These are phyloP conservation scores for Triticum monococcum DNA, from an alignment of 176 grass and related monocot species.

Conservation along the genomic window DNA sequence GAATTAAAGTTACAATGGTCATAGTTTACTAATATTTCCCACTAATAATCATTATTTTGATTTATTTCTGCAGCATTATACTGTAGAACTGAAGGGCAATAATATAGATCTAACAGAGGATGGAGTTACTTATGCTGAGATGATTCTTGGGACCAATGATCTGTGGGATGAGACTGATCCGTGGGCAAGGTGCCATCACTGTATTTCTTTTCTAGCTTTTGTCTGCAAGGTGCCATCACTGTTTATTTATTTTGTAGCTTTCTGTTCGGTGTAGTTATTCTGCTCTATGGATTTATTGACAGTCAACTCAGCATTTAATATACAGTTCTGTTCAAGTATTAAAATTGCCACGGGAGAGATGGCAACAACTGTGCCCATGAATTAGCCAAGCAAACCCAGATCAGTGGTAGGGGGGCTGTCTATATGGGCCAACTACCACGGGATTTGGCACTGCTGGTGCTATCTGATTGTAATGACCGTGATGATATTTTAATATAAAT, in stretches of 20 bases:
- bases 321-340: not conserved
- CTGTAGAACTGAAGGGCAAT: conserved; percentile 80
- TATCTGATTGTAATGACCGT: no score
- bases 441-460: no score
- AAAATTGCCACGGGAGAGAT: not conserved
- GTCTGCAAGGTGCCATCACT: conserved; percentile 47
- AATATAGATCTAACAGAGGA: conserved; percentile 92
- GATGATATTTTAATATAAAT: no score
- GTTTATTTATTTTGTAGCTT: conserved; percentile 28
- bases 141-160: conserved; percentile 82
- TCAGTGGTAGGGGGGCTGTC: no score
- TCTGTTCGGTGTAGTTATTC: conserved; percentile 13
- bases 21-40: conserved; percentile 10
- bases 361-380: no score
- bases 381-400: no score
- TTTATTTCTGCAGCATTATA: conserved; percentile 83
- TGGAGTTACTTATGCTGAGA: conserved; percentile 82
- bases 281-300: conserved; percentile 15
- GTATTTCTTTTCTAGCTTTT: conserved; percentile 25
- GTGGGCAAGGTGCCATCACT: conserved; percentile 75
- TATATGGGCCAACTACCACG: no score
- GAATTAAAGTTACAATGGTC: conserved; percentile 3
- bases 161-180: conserved; percentile 96
- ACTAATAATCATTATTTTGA: conserved; percentile 16
- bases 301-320: not conserved